A percentile compares a stretch with the other conserved stretches of the same genome.
These are phyloP conservation scores for Aspergillus pseudoglaucus DNA, from an alignment of 2,329 filamentous ascomycete species.

Conservation along the genomic window DNA sequence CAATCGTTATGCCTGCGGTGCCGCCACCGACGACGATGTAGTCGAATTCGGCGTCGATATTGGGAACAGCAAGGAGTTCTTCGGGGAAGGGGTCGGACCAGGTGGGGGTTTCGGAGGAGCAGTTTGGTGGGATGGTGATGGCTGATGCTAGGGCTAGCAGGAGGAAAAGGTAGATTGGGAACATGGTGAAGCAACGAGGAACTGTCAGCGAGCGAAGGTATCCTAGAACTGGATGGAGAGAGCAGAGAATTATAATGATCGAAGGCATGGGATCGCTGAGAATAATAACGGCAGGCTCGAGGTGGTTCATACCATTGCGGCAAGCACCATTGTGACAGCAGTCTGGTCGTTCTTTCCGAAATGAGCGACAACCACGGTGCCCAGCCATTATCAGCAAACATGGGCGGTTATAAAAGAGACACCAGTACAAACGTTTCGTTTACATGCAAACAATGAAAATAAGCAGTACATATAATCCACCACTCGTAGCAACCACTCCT, in stretches of 20 bases:
- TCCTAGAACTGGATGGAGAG: no score
- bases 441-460: neutral
- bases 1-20: conserved; percentile 39
- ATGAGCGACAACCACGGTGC: no score
- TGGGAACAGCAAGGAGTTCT: neutral
- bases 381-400: neutral
- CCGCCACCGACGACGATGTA: conserved; percentile 31
- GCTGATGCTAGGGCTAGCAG: neutral
- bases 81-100: neutral
- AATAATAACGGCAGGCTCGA: neutral
- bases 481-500: neutral
- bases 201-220: no score
- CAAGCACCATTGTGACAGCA: neutral
- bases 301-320: neutral
- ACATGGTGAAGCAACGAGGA: no score
- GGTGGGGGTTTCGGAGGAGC: no score
- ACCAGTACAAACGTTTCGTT: neutral
- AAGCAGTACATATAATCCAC: neutral
- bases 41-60: conserved; percentile 17
- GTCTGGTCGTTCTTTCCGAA: neutral
- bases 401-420: neutral
- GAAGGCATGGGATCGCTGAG: neutral
- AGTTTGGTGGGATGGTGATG: neutral
- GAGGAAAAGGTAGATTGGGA: neutral
- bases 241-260: no score